Base-by-base conservation (phyloP, 768 basidiomycete genomes). In the Erythrobasidium yunnanense region DNA sequence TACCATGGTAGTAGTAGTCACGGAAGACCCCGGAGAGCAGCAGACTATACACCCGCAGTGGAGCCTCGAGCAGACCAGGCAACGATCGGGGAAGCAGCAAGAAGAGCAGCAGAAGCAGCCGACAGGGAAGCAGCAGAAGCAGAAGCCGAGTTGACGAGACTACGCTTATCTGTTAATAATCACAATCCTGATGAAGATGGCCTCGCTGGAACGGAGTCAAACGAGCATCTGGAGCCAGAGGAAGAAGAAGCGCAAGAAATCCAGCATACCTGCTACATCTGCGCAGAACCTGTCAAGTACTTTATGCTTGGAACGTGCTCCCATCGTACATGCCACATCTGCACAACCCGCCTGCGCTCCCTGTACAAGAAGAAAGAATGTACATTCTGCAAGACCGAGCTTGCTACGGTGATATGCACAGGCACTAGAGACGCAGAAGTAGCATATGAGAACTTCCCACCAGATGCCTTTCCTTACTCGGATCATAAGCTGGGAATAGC, bases 261-360 rank as follows among this genome's bases (percentile, higher is more conserved):
- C 0, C 66, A 45, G 0, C 60, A 55, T 17, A 60, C 72, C 20
- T 96, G 93, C 77, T 93, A 85, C 83, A 96, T 96, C 76, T 95
- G 93, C 73, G 91, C 91, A 0, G 90, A 96, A 72, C 85, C 86
- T 2, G 85, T 93, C 76, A 90, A 87, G 73, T 93, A 89, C 74
- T 90, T 85, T 75, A 83, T 88, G 4, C 77, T 95, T 30, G 86
- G 91, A 18, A 83, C 86, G 60, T 99, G 93, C 77, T 89, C 90
- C 74, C 93, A 99, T 74, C 80, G 88, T 55, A 96, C 90, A 2
- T 97, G 93, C 79, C 91, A 95, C 77, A 85, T 92, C 67, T 99
- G 93, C 73, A 85, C 88, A 0, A 77, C 96, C 55, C 83, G 93
- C 5, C 77, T 97, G 29, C 78, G 93, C 38, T 90, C 90, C 2